Evolutionary conservation across 2,329 filamentous ascomycete species (phyloP).

Genomic region (Colletotrichum nymphaeae): DNA sequence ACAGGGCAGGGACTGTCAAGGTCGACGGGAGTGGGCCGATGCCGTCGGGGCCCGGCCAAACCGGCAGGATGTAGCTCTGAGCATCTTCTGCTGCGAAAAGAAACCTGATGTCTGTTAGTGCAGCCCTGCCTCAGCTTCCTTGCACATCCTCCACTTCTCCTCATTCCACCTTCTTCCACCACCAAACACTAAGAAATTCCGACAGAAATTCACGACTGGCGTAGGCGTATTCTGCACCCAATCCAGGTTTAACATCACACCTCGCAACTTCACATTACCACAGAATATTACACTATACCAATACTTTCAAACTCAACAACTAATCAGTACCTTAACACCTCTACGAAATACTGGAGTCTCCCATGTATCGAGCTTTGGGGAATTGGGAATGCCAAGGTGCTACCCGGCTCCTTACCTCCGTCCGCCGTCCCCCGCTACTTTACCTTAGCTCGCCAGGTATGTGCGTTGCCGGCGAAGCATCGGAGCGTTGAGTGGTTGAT

Average conservation of each 20-base stretch:
- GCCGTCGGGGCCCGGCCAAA: background rate
- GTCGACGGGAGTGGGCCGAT: conserved; percentile 2
- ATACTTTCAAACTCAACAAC: background rate
- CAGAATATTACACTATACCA: background rate
- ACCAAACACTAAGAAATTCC: conserved; percentile 1
- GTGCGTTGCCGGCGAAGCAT: background rate
- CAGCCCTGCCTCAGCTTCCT: background rate
- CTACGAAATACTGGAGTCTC: background rate
- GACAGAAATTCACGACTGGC: background rate
- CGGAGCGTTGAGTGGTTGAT: background rate
- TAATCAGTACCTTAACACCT: background rate
- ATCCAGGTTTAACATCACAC: background rate
- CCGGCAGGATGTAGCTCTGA: background rate
- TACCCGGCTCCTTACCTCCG: background rate
- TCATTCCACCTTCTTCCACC: conserved; percentile 28
- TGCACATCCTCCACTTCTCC: background rate
- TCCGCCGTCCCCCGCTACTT: background rate
- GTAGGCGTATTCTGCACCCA: background rate
- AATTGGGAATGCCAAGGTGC: background rate
- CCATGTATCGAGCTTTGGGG: background rate
- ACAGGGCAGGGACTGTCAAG: background rate
- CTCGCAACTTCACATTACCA: conserved; percentile 8
- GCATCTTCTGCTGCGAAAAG: background rate
- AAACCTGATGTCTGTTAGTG: conserved; percentile 4
- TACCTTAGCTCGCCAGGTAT: background rate